These are phyloP conservation scores for Saccharomyces pastorianus DNA, from an alignment of 1,139 yeast species.

Conservation along the genomic window DNA sequence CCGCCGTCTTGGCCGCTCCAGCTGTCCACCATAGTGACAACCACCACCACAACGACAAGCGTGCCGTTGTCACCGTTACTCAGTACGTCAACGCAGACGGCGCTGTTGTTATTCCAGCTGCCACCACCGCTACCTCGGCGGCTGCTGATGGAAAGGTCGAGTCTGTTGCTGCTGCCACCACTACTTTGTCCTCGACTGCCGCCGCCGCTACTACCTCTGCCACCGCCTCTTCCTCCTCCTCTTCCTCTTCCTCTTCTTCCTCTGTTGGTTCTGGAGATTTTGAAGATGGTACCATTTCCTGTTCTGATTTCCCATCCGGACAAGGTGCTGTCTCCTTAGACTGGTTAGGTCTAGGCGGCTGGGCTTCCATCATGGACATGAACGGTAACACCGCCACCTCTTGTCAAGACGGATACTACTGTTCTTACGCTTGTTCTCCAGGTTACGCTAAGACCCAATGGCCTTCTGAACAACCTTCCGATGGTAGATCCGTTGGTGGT, in stretches of 20 bases:
- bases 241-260: slow-evolving; percentile 10
- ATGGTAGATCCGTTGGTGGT: slow-evolving; percentile 90
- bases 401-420: slow-evolving; percentile 84
- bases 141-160: slow-evolving; percentile 23
- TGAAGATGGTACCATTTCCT: slow-evolving; percentile 69
- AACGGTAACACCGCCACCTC: slow-evolving; percentile 55
- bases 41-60: slow-evolving; percentile 46
- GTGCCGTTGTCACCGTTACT: slow-evolving; percentile 46
- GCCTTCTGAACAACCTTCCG: slow-evolving; percentile 78
- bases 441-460: slow-evolving; percentile 98
- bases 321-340: slow-evolving; percentile 82
- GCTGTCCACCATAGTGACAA: slow-evolving; percentile 44
- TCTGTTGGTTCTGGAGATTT: slow-evolving; percentile 40
- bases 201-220: slow-evolving; percentile 12
- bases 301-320: slow-evolving; percentile 78
- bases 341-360: slow-evolving; percentile 80
- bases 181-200: slow-evolving; percentile 14
- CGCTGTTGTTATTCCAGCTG: slow-evolving; percentile 9
- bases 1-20: slow-evolving; percentile 25
- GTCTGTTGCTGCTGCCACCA: slow-evolving; percentile 17
- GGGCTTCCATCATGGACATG: slow-evolving; percentile 70
- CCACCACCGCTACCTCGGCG: slow-evolving; percentile 19
- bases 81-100: slow-evolving; percentile 41
- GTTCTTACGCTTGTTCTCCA: slow-evolving; percentile 93
- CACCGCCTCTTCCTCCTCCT: slow-evolving; percentile 4